Base-by-base conservation (phyloP, 495 filamentous ascomycete genomes). In the Hamigera avellanea region DNA sequence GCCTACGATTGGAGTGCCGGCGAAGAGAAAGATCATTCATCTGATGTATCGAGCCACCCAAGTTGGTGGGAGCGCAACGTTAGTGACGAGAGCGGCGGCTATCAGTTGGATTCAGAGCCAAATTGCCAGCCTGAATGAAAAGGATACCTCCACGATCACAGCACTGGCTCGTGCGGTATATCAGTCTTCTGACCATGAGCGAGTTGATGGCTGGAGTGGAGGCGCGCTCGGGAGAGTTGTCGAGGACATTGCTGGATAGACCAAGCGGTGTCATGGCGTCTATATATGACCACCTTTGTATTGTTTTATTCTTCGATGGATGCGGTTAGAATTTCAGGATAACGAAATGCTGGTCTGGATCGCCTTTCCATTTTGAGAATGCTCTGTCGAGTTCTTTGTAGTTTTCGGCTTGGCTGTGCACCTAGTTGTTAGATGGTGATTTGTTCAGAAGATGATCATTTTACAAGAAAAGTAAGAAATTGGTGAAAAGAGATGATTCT, bases 51-150 rank as follows among this genome's bases (percentile, higher is more conserved):
- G 82, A 17, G 74, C 76, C 6, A 80, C 76, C 0, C 68, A 70
- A 15, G 78, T 93, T 14, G 76, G 80, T 2, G 91, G 86, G 0
- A 86, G 84, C 51, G 83, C 80, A 15, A 95, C 86, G 9, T 61
- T 95, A 26, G 80, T 87, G 19, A 95, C 89, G 9, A 67, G 91
- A 44, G 78, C 81, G 15, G 88, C 83, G n/a, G 59, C 85, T 10
- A 52, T 91, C 34, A 79, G 72, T 38, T 98, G 89, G 86, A 69
- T 93, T 19, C 65, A 80, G 36, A 68, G 68, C 40, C 72, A 76
- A 52, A 50, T 71, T 8, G 57, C 54, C 0, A 48, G 57, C 35
- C 48, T 62, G 37, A 51, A 53, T 17, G 52, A 46, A 1, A 72
- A 80, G 40, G 64, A 66, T 18, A 59, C 49, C 3, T 46, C 45